Conservation (phyloP, 164 flowering plant species). For the Cinnamomum chago region DNA sequence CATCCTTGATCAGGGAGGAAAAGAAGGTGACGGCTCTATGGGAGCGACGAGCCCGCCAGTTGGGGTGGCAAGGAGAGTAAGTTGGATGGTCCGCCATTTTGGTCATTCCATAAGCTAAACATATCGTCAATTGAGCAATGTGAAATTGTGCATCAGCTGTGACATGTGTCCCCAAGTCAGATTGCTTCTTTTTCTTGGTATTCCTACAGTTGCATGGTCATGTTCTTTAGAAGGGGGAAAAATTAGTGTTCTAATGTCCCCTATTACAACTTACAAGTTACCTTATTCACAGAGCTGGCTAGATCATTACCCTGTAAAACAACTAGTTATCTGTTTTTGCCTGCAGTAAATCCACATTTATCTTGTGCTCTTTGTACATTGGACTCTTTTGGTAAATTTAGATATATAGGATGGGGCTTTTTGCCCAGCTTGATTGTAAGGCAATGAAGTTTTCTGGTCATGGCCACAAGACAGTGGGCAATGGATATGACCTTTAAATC, state of each 20-base stretch:
- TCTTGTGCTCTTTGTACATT: neutral
- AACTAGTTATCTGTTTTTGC: neutral
- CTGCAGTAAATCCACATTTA: neutral
- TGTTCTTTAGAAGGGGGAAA: neutral
- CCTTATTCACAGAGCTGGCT: neutral
- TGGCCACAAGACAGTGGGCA: no score
- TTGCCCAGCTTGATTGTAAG: no score
- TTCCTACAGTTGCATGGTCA: neutral
- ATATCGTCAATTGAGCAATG: neutral
- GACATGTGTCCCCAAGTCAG: neutral
- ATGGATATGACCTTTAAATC: no score
- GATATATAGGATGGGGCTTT: no score
- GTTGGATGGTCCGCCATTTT: neutral
- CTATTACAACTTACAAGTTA: neutral
- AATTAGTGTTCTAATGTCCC: neutral
- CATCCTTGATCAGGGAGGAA: conserved; percentile 65
- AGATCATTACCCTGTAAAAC: neutral
- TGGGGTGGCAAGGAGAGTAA: conserved; percentile 76
- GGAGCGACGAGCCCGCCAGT: conserved; percentile 68
- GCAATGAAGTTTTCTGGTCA: no score
- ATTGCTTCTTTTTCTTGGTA: neutral
- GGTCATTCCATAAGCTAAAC: neutral
- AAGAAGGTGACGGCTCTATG: conserved; percentile 65
- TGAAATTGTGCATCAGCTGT: neutral
- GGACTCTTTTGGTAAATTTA: neutral